Evolutionary conservation across 2,329 filamentous ascomycete species (phyloP).

Genomic region (Knoxdaviesia capensis): DNA sequence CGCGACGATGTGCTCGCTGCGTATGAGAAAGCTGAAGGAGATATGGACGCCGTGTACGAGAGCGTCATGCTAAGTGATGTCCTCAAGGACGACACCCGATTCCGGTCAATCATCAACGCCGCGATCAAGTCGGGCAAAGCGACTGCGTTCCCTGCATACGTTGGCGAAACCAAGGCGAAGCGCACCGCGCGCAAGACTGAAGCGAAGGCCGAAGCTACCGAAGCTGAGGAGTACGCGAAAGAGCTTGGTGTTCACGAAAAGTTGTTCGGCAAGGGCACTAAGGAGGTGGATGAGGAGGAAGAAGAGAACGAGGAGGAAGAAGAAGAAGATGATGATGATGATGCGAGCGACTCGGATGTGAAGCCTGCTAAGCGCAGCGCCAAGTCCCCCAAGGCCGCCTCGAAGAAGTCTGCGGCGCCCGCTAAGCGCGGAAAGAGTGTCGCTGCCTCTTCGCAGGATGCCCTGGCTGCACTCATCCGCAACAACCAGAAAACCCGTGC

Average conservation of each 20-base stretch:
- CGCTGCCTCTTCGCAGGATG: slow-evolving; percentile 24
- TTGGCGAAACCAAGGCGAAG: slow-evolving; percentile 48
- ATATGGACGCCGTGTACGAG: slow-evolving; percentile 62
- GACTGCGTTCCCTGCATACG: slow-evolving; percentile 45
- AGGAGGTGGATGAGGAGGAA: slow-evolving; percentile 7
- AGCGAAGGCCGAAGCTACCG: slow-evolving; percentile 45
- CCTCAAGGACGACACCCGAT: slow-evolving; percentile 67
- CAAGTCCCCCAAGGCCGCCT: not conserved
- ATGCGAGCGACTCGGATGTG: not conserved
- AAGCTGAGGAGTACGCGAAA: slow-evolving; percentile 57
- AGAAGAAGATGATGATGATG: slow-evolving; percentile 10
- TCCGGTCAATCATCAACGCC: slow-evolving; percentile 58
- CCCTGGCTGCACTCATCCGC: slow-evolving; percentile 55
- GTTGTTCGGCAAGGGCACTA: slow-evolving; percentile 26
- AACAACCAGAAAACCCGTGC: slow-evolving; percentile 45
- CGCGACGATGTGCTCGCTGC: slow-evolving; percentile 54
- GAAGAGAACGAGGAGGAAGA: slow-evolving; percentile 22
- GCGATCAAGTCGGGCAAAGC: slow-evolving; percentile 57
- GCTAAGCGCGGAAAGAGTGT: slow-evolving; percentile 14
- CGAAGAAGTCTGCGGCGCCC: not conserved
- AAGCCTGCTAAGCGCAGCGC: not conserved
- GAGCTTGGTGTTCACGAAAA: slow-evolving; percentile 57
- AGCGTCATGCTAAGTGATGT: slow-evolving; percentile 74
- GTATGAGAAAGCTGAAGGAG: slow-evolving; percentile 53
- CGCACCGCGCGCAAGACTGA: slow-evolving; percentile 36